Base-by-base conservation (phyloP, 129 eudicot genomes). In the Logfia minima region DNA sequence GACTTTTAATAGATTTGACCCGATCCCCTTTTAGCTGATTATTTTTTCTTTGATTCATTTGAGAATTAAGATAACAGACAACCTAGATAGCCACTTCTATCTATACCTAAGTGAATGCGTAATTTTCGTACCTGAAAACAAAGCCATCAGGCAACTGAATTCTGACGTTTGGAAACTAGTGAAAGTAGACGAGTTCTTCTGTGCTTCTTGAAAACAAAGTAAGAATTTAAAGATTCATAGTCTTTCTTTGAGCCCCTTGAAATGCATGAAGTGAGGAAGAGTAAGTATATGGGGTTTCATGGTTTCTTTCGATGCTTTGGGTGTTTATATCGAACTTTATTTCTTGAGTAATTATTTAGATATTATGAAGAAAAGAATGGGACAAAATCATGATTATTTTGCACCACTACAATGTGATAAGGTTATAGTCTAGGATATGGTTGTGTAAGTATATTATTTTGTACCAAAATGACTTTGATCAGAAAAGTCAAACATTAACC, bases 401-500 rank as follows among this genome's bases (percentile, higher is more conserved):
- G 68, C 83, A 73, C 83, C 83, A 72, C 83, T 80, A 80, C 73
- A 65, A 65, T 66, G 79, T 73, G 83, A 80, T 80, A 80, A 80
- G 83, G 79, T 80, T 63, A 8, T 14, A 22, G 10, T 72, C 16
- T 63, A 39, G 78, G 61, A 72, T 72, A 37, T 73, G 29, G 64
- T 65, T 65, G 60, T 74, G 70, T 8, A 51, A 64, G 59, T 37
- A 23, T 51, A 55, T 26, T 26, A 26, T 26, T 26, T 26, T 51
- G 41, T 68, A 11, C 35, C n/a, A n/a, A 28, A 75, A 41, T 18
- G 26, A 5, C 18, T 17, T 58, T 58, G 28, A 58, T 9, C 3
- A 5, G 26, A 58, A 56, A 58, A 58, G 63, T 58, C 26, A 58
- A 58, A 48, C 55, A 48, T 48, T 14, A 4, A 14, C 55, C 55